Evolutionary conservation across 495 filamentous ascomycete species (phyloP), one percentile per base, ranked within the genome.

Genomic region (Neurospora pannonica): DNA sequence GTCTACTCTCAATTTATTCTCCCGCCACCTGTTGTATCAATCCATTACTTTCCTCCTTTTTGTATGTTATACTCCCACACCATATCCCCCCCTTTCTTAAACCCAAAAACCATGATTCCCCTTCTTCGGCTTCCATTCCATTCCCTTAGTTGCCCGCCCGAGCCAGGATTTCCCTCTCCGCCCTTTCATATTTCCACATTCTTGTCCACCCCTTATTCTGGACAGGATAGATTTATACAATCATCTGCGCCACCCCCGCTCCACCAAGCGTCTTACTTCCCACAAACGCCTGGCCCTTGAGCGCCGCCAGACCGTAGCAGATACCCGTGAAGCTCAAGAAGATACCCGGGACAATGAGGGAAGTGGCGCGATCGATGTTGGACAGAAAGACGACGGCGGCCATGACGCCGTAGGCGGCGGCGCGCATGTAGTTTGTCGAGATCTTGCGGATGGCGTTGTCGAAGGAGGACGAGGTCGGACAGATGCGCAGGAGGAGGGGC

Each of bases 261-360:
- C 96, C 96, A 75, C 96, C 96, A 74, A 99, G 85, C 28, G 97
- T 98, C 90, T 98, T 98, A 87, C 95, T 98, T 39, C 94, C 92
- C 72, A 97, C 89, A 82, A 99, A 99, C 36, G 92, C 93, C 85
- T 99, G 96, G 71, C 92, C 93, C 88, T 92, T 97, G 77, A 97
- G 67, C 38, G 88, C 96, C 19, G 96, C 96, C 70, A 95, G 84
- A 11, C 87, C 86, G 81, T 99, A 99, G 86, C 94, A 98, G 4
- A 88, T 15, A 10, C 88, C 91, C 3, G 96, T 92, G 71, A 97
- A 78, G 4, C 92, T 84, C 48, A 99, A 87, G 69, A 98, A 78
- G 6, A 98, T 87, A 7, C 95, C 96, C 4, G 93, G 93, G 1
- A 94, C 96, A 73, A 99, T 90, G 81, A 99, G 84, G 75, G 89